Evolutionary conservation across 768 basidiomycete genomes (phyloP).

Genomic region (Glaciozyma antarctica): DNA sequence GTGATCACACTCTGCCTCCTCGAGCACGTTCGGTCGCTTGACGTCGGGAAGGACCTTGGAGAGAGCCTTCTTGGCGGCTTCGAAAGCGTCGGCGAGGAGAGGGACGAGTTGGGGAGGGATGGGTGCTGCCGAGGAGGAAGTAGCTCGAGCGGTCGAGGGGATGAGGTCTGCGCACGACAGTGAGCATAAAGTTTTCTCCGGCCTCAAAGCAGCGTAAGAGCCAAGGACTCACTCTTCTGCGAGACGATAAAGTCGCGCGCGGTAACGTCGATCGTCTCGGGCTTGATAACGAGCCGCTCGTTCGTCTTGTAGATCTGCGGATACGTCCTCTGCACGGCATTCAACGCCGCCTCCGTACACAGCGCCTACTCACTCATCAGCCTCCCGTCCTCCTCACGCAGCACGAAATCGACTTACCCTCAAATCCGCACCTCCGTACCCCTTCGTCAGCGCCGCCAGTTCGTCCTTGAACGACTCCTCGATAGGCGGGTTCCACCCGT

Average conservation of each 20-base stretch:
- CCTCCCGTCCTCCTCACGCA: background rate
- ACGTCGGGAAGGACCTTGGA: slow-evolving; percentile 63
- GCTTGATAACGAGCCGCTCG: slow-evolving; percentile 72
- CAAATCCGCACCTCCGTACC: slow-evolving; percentile 94
- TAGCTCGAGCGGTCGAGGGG: slow-evolving; percentile 86
- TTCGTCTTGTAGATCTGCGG: slow-evolving; percentile 93
- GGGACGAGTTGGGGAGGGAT: slow-evolving; percentile 77
- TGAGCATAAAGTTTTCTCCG: background rate
- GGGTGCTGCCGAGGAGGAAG: slow-evolving; percentile 72
- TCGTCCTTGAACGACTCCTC: slow-evolving; percentile 50
- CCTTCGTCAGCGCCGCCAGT: slow-evolving; percentile 82
- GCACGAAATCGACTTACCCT: slow-evolving; percentile 51
- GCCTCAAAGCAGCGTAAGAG: background rate
- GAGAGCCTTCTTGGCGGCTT: slow-evolving; percentile 63
- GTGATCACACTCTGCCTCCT: slow-evolving; percentile 87
- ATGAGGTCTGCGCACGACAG: slow-evolving; percentile 57
- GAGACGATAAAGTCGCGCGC: slow-evolving; percentile 95
- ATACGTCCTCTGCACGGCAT: slow-evolving; percentile 89
- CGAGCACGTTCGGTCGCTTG: slow-evolving; percentile 72
- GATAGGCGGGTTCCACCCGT: slow-evolving; percentile 77
- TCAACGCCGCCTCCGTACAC: slow-evolving; percentile 92
- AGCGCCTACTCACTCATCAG: slow-evolving; percentile 52
- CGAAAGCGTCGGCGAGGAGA: slow-evolving; percentile 58
- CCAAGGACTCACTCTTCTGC: slow-evolving; percentile 66
- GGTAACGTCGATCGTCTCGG: slow-evolving; percentile 72